These are phyloP conservation scores for Bonia amplexicaulis DNA, from an alignment of 176 grass and related monocot species.

Conservation along the genomic window DNA sequence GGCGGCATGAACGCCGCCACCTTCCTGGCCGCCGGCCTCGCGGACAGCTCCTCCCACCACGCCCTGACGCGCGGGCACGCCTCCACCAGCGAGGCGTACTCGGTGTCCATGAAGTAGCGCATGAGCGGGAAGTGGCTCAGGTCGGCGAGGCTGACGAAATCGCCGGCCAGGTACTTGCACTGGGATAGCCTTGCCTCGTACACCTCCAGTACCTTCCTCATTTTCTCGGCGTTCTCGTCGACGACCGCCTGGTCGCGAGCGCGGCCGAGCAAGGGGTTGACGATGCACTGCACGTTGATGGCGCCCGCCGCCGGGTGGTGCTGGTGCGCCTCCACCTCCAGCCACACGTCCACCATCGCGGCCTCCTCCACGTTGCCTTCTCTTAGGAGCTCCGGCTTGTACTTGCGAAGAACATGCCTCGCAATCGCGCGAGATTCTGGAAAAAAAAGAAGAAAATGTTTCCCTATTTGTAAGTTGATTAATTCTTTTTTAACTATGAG, in stretches of 20 bases:
- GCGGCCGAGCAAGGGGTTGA: conserved; percentile 20
- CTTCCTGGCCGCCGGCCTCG: conserved; percentile 32
- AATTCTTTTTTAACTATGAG: too few relatives aligned
- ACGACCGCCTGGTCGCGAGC: conserved; percentile 23
- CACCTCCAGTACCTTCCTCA: conserved; percentile 19
- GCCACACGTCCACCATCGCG: conserved; percentile 25
- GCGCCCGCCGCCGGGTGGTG: background rate
- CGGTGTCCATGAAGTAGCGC: conserved; percentile 40
- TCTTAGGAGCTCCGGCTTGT: background rate
- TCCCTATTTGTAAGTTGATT: too few relatives aligned
- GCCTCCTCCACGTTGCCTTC: background rate
- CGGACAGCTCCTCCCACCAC: conserved; percentile 45
- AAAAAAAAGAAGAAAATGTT: too few relatives aligned
- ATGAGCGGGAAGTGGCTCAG: conserved; percentile 39
- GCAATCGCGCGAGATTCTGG: conserved; percentile 30
- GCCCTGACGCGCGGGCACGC: conserved; percentile 22
- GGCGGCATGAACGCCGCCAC: background rate
- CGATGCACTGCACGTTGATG: conserved; percentile 5
- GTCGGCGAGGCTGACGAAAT: conserved; percentile 41
- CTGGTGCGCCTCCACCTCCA: conserved; percentile 36
- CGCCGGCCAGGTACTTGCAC: conserved; percentile 36
- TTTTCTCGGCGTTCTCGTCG: conserved; percentile 26
- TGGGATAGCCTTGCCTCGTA: conserved; percentile 34
- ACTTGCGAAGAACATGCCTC: conserved; percentile 21
- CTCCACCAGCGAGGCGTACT: conserved; percentile 19